Conservation (phyloP, 1,139 yeast species). For the Geotrichum candidum region DNA sequence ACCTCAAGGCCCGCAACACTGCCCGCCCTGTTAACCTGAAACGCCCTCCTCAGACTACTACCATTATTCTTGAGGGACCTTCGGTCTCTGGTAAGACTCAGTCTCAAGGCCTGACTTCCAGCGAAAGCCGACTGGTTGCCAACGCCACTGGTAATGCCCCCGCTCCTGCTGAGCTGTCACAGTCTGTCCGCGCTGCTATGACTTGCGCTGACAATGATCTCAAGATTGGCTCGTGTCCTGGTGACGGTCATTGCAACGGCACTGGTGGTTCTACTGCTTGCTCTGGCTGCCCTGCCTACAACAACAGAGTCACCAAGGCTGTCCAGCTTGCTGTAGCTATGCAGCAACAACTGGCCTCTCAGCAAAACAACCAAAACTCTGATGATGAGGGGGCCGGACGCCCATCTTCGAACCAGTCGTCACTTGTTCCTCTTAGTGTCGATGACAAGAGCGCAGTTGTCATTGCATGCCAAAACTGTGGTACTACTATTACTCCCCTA, state of each 20-base stretch:
- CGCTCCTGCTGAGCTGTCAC: neutral
- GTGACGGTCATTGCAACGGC: conserved; percentile 81
- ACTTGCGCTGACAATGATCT: neutral
- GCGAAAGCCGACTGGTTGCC: neutral
- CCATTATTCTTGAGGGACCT: conserved; percentile 11
- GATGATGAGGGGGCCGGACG: neutral
- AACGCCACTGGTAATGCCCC: neutral
- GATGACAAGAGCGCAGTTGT: conserved; percentile 40
- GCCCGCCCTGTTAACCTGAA: conserved; percentile 55
- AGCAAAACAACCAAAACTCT: neutral
- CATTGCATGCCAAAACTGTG: conserved; percentile 76
- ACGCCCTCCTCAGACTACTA: conserved; percentile 45
- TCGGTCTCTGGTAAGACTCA: neutral
- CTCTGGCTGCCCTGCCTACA: conserved; percentile 76
- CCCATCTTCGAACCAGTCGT: neutral
- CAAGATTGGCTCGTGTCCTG: conserved; percentile 59
- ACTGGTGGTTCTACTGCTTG: conserved; percentile 81
- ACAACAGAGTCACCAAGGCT: conserved; percentile 49
- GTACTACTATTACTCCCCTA: conserved; percentile 76
- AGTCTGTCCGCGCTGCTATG: neutral
- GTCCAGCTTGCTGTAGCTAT: conserved; percentile 19
- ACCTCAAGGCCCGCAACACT: conserved; percentile 39
- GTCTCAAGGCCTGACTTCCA: neutral
- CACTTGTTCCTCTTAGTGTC: neutral
- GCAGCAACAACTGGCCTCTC: conserved; percentile 4